These are phyloP conservation scores for Fusarium brevicatenulatum DNA, from an alignment of 2,329 filamentous ascomycete species.

Conservation along the genomic window DNA sequence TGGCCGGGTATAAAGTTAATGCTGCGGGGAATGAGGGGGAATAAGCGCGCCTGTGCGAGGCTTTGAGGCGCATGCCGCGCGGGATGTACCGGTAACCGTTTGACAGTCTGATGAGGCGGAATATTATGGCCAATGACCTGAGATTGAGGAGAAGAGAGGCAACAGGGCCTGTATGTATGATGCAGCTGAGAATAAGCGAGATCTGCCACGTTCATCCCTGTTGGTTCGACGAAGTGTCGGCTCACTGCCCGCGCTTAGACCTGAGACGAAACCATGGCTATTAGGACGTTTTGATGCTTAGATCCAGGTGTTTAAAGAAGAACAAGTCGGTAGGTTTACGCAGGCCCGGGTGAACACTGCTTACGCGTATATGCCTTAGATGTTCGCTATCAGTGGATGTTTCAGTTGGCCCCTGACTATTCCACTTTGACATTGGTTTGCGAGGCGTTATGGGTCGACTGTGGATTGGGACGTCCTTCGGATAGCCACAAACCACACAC, in stretches of 20 bases:
- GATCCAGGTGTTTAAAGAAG: neutral
- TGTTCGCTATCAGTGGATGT: neutral
- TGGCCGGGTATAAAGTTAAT: conserved; percentile 17
- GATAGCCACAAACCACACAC: neutral
- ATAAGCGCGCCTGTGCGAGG: conserved; percentile 27
- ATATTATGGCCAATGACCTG: neutral
- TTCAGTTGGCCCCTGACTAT: conserved; percentile 3
- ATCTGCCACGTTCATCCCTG: conserved; percentile 21
- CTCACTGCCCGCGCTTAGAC: conserved; percentile 7
- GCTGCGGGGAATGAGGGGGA: conserved; percentile 20
- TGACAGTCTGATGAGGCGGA: conserved; percentile 2
- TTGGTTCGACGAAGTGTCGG: neutral
- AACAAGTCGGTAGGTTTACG: neutral
- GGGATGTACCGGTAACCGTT: conserved; percentile 18
- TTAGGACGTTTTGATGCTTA: neutral
- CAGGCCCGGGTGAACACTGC: neutral
- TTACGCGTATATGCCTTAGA: neutral
- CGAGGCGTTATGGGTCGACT: neutral
- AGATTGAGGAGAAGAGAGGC: conserved; percentile 9
- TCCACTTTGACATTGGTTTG: conserved; percentile 7
- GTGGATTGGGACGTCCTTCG: neutral
- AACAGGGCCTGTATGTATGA: neutral
- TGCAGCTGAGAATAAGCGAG: conserved; percentile 9
- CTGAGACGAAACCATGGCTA: conserved; percentile 16
- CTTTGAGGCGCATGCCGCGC: conserved; percentile 7